phyloP scores from a whole-genome alignment of 768 basidiomycete genomes.

The Phylloporus sp. region DNA sequence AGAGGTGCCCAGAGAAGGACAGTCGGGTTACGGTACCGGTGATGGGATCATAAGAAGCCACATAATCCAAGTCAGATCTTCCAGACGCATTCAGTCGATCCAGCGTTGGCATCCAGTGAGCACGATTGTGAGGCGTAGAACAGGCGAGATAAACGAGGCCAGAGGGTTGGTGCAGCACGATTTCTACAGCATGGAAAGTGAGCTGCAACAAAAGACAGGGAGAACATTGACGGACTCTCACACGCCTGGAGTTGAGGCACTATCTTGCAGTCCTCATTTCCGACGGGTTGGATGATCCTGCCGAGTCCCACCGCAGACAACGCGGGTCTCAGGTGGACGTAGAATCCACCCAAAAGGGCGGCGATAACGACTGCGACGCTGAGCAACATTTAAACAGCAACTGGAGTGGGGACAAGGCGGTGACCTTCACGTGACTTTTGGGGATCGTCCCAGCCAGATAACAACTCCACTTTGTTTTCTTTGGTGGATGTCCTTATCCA shows the following conservation, averaged over 20 bases:
- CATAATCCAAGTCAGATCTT: constrained; percentile 45
- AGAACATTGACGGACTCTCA: constrained; percentile 46
- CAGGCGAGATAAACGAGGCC: constrained; percentile 64
- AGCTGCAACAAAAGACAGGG: background rate
- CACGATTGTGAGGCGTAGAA: constrained; percentile 45
- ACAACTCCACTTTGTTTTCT: background rate
- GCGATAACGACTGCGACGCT: constrained; percentile 26
- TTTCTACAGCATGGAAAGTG: constrained; percentile 37
- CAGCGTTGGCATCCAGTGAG: constrained; percentile 50
- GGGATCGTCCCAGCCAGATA: background rate
- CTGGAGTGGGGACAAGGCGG: too few relatives aligned
- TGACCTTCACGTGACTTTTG: background rate
- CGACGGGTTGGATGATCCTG: constrained; percentile 41
- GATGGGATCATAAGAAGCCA: constrained; percentile 56
- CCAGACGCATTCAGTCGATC: constrained; percentile 34
- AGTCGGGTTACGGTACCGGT: constrained; percentile 46
- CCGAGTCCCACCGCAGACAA: constrained; percentile 42
- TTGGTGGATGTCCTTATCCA: background rate
- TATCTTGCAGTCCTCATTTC: constrained; percentile 46
- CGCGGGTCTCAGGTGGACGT: constrained; percentile 46
- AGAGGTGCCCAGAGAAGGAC: constrained; percentile 35
- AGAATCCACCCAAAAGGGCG: constrained; percentile 42
- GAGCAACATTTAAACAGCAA: constrained; percentile 5
- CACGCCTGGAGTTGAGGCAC: constrained; percentile 60
- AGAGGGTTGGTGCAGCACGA: constrained; percentile 53